Base-by-base conservation (phyloP, 2,329 filamentous ascomycete genomes). In the Pseudogymnoascus destructans region DNA sequence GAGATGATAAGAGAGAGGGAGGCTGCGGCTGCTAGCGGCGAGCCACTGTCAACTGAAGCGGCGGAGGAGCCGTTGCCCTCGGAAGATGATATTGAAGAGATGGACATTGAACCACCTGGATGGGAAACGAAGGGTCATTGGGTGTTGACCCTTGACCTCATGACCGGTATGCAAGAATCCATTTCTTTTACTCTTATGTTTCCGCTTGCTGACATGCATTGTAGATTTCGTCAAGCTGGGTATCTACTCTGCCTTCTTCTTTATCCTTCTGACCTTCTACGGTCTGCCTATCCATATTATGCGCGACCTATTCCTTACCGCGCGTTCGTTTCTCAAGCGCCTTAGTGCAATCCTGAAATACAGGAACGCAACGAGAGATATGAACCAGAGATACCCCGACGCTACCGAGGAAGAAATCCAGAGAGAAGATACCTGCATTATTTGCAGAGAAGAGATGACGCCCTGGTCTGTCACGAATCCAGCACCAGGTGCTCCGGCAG, bases 71-170 rank as follows among this genome's bases (percentile, higher is more conserved):
- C 30, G 5, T 68, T 86, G 19, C 82, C 82, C 1, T 76, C 77
- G 58, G 84, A 87, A 60, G 83, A 89, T 54, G 86, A 92, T 59
- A 79, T 96, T 17, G 89, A 96, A 61, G 91, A 95, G 70, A 89
- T 93, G 75, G 91, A 98, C 64, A 86, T 93, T 57, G 93, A 98
- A 69, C 89, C 96, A 17, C 87, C 91, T 3, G 93, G 92, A 8
- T 98, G 93, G 93, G 90, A 96, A 68, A 84, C 89, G 61, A 98
- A 97, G 75, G 89, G 93, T 35, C 87, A 93, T 65, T 97, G 87
- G 81, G 78, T 96, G 11, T 83, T 98, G 64, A 90, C 85, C 67
- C 77, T 97, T 60, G 92, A 98, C 70, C 79, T 98, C 15, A 71
- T 86, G 42, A 89, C 87, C 55, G 86, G 86, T 89, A 75, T 71